Percentiles rank a stretch among this genome's conserved stretches.
These are phyloP conservation scores for Aspergillus avenaceus DNA, from an alignment of 495 filamentous ascomycete genomes.

Conservation along the genomic window DNA sequence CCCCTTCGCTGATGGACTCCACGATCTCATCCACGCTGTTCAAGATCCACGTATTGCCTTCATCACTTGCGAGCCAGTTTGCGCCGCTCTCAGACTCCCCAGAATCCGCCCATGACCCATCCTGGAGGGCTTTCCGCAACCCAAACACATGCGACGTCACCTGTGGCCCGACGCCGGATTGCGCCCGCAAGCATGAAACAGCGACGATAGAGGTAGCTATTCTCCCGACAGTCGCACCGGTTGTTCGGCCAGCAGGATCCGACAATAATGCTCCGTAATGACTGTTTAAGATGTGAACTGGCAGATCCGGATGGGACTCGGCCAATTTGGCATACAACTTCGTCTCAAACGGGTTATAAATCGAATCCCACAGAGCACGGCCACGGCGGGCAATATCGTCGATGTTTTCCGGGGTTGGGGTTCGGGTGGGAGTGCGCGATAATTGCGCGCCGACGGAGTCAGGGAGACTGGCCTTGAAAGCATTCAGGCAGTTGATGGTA, in stretches of 20 bases:
- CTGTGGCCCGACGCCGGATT: conserved; percentile 76
- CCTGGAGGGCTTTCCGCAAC: conserved; percentile 64
- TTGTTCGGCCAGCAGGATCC: conserved; percentile 56
- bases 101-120: conserved; percentile 53
- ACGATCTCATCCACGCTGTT: conserved; percentile 66
- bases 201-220: conserved; percentile 65
- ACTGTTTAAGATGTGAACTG: conserved; percentile 66
- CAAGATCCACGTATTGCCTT: conserved; percentile 69
- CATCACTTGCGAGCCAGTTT: conserved; percentile 65
- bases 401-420: conserved; percentile 45
- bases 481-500: conserved; percentile 71
- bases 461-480: conserved; percentile 58
- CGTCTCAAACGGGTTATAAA: conserved; percentile 66
- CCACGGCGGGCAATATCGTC: conserved; percentile 50
- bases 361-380: conserved; percentile 60
- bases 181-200: conserved; percentile 64
- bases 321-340: conserved; percentile 66
- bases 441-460: conserved; percentile 37
- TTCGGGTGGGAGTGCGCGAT: conserved; percentile 46
- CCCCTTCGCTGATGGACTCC: conserved; percentile 54
- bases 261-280: conserved; percentile 69
- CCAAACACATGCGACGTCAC: conserved; percentile 74
- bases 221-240: conserved; percentile 52
- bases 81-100: conserved; percentile 52
- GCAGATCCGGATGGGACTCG: conserved; percentile 68